Evolutionary conservation across 2,329 filamentous ascomycete genomes (phyloP).

Genomic region (Talaromyces funiculosus): DNA sequence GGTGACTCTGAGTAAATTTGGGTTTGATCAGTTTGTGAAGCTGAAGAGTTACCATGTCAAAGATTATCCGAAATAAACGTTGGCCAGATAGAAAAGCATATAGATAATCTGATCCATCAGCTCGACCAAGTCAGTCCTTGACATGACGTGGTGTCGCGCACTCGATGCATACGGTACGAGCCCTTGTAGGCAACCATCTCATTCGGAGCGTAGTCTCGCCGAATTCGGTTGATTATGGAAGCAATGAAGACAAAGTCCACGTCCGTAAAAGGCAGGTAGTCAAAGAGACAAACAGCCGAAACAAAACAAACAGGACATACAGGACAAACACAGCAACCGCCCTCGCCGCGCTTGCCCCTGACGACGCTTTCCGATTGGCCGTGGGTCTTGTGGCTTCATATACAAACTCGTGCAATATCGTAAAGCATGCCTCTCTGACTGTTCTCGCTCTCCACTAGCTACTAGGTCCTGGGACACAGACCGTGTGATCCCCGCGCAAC

Average conservation of each 20-base stretch:
- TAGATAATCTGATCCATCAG: not conserved
- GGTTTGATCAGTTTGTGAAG: conserved; percentile 94
- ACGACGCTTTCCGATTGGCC: conserved; percentile 1
- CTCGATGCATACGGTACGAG: not conserved
- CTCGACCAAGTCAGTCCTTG: not conserved
- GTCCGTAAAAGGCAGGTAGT: not conserved
- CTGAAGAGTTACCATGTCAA: conserved; percentile 95
- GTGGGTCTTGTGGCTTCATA: too few relatives aligned
- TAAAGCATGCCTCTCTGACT: not conserved
- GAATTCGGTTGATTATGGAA: not conserved
- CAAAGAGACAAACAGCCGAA: not conserved
- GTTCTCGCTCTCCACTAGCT: not conserved
- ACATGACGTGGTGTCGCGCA: not conserved
- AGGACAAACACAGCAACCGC: conserved; percentile 7
- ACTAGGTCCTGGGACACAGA: not conserved
- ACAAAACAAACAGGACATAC: conserved; percentile 2
- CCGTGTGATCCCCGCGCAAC: not conserved
- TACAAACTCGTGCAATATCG: too few relatives aligned
- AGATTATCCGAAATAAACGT: conserved; percentile 55
- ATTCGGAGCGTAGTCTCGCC: not conserved
- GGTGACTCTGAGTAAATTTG: conserved; percentile 80
- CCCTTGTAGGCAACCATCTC: not conserved
- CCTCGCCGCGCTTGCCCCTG: not conserved
- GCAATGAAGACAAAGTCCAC: not conserved
- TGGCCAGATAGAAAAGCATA: not conserved